These are phyloP conservation scores for Picochlorum sp. DNA, from an alignment of 139 green algal species.

Conservation along the genomic window DNA sequence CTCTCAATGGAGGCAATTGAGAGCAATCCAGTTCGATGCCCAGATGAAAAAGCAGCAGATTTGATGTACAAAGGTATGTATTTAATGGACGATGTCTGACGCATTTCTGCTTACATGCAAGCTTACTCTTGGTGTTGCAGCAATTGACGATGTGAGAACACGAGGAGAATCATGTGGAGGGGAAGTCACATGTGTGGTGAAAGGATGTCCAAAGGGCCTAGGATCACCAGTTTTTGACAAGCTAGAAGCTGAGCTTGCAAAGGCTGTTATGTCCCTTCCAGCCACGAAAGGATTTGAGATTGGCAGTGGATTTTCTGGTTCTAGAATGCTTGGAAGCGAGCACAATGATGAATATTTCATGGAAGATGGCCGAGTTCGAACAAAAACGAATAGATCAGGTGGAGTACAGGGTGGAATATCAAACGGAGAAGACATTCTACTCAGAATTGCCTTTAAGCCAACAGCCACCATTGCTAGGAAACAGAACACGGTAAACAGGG, in stretches of 20 bases:
- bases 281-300: constrained; percentile 99
- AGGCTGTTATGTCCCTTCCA: constrained; percentile 90
- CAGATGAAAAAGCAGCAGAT: constrained; percentile 71
- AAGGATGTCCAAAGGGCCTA: constrained; percentile 74
- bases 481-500: constrained; percentile 77
- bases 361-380: constrained; percentile 66
- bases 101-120: background rate
- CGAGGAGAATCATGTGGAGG: constrained; percentile 91
- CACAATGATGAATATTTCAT: constrained; percentile 98
- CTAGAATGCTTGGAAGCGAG: constrained; percentile 74
- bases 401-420: constrained; percentile 80
- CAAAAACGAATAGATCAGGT: constrained; percentile 76
- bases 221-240: constrained; percentile 96
- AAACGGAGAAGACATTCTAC: constrained; percentile 95
- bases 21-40: constrained; percentile 92
- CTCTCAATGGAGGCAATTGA: constrained; percentile 88
- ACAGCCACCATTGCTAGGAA: constrained; percentile 88
- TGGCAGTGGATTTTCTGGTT: constrained; percentile 83
- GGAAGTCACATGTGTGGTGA: constrained; percentile 95
- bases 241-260: constrained; percentile 95
- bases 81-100: constrained; percentile 24
- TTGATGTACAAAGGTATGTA: constrained; percentile 70
- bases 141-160: constrained; percentile 89
- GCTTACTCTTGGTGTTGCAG: constrained; percentile 14
- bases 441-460: constrained; percentile 97